A percentile compares a stretch with the other conserved stretches of the same genome.
These are phyloP conservation scores for Lablab purpureus DNA, from an alignment of 306 rosid species.

Conservation along the genomic window DNA sequence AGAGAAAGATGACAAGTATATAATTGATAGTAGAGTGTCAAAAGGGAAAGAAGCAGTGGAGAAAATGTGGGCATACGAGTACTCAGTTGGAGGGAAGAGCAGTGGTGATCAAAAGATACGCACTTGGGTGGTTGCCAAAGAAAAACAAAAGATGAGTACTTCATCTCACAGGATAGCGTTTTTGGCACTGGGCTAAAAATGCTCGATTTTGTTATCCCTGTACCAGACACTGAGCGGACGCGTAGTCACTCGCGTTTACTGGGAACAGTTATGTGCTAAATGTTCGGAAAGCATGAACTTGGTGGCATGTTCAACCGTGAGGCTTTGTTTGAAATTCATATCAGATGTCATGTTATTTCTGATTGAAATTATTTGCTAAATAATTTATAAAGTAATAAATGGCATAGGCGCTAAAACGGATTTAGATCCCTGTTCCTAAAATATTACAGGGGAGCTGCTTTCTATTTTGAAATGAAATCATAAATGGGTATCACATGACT, in stretches of 20 bases:
- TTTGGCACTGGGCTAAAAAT: not conserved
- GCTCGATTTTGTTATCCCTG: not conserved
- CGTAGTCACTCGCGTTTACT: not conserved
- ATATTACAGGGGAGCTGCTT: not conserved
- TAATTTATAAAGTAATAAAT: slow-evolving; percentile 10
- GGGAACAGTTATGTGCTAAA: not conserved
- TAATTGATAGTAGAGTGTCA: too few species aligned
- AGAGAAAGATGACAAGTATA: too few species aligned
- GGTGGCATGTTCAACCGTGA: not conserved
- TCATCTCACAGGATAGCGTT: too few species aligned
- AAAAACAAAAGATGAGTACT: too few species aligned
- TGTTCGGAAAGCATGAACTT: not conserved
- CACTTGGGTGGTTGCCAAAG: too few species aligned
- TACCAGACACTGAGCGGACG: not conserved
- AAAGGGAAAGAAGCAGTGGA: too few species aligned
- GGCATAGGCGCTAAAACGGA: not conserved
- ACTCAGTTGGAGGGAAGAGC: too few species aligned
- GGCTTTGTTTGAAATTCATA: not conserved
- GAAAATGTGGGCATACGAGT: too few species aligned
- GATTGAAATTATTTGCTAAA: slow-evolving; percentile 11
- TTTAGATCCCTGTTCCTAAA: slow-evolving; percentile 30
- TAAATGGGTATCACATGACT: not conserved
- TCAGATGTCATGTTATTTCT: not conserved
- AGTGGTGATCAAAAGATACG: too few species aligned
- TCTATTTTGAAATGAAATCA: not conserved